These are phyloP conservation scores for Setaria viridis DNA, from an alignment of 202 grass and related monocot species.

Conservation along the genomic window DNA sequence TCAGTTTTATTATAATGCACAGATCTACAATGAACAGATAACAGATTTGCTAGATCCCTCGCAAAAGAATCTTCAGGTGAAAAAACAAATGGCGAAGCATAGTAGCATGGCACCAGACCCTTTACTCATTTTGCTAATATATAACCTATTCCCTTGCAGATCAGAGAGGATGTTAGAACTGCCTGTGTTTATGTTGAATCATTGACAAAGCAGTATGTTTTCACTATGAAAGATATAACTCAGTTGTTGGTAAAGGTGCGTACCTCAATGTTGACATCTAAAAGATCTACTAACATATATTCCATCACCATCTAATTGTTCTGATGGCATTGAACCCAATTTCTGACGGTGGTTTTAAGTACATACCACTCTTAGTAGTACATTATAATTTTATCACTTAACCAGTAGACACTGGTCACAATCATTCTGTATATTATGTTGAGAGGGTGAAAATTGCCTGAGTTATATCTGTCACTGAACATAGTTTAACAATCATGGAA, in stretches of 20 bases:
- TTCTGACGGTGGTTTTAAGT: neutral
- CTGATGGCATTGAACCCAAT: slow-evolving; percentile 28
- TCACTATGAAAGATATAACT: slow-evolving; percentile 81
- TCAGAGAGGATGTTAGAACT: slow-evolving; percentile 95
- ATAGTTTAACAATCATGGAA: neutral
- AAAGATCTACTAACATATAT: slow-evolving; percentile 1
- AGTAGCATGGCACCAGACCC: neutral
- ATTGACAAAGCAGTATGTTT: slow-evolving; percentile 86
- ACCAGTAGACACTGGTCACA: neutral
- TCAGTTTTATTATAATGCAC: slow-evolving; percentile 27
- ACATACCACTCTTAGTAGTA: neutral
- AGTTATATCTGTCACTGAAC: slow-evolving; percentile 25
- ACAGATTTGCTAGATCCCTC: slow-evolving; percentile 92
- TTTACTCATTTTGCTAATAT: slow-evolving; percentile 40
- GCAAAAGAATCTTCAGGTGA: slow-evolving; percentile 86
- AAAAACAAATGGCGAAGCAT: slow-evolving; percentile 35
- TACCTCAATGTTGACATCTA: slow-evolving; percentile 25
- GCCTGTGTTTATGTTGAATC: slow-evolving; percentile 89
- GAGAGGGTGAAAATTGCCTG: slow-evolving; percentile 1
- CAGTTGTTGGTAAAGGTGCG: slow-evolving; percentile 84
- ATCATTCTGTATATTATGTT: neutral
- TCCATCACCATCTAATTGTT: neutral
- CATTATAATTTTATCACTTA: neutral
- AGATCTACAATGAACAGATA: slow-evolving; percentile 99
- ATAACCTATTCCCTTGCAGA: slow-evolving; percentile 56